A percentile compares a stretch with the other conserved stretches of the same genome.
These are phyloP conservation scores for Vigna angularis DNA, from an alignment of 306 rosid genomes.

Conservation along the genomic window DNA sequence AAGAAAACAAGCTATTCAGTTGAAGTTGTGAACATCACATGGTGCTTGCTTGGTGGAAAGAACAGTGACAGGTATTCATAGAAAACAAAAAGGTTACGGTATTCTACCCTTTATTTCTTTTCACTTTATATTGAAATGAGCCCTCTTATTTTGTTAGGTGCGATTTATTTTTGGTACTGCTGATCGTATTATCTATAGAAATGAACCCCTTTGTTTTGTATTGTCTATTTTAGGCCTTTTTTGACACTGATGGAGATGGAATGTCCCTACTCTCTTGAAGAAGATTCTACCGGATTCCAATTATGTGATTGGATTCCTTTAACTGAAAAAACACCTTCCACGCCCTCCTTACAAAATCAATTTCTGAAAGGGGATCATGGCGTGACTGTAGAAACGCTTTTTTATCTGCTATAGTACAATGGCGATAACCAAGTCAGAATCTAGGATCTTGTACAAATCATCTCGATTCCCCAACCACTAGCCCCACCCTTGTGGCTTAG, in stretches of 20 bases:
- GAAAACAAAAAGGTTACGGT: conserved; percentile 16
- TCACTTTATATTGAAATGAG: conserved; percentile 37
- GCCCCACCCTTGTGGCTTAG: too few relatives aligned
- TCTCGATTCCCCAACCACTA: too few relatives aligned
- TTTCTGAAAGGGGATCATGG: not conserved
- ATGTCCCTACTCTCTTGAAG: conserved; percentile 26
- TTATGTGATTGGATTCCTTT: conserved; percentile 13
- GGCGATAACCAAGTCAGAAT: too few relatives aligned
- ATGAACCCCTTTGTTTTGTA: conserved; percentile 18
- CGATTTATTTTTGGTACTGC: conserved; percentile 35
- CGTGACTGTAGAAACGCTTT: not conserved
- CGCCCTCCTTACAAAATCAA: not conserved
- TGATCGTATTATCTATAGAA: too few relatives aligned
- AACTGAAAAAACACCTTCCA: conserved; percentile 20
- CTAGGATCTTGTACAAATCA: too few relatives aligned
- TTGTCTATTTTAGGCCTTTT: conserved; percentile 30
- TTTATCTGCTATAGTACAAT: too few relatives aligned
- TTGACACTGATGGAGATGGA: conserved; percentile 26
- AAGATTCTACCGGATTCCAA: conserved; percentile 23
- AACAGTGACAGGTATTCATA: conserved; percentile 29
- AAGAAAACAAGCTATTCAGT: conserved; percentile 5
- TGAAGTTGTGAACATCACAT: conserved; percentile 27
- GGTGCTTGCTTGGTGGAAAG: conserved; percentile 47
- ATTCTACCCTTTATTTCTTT: conserved; percentile 28
- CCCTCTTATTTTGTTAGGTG: conserved; percentile 31